These are phyloP conservation scores for Alternaria sp. DNA, from an alignment of 2,329 filamentous ascomycete species.

Conservation along the genomic window DNA sequence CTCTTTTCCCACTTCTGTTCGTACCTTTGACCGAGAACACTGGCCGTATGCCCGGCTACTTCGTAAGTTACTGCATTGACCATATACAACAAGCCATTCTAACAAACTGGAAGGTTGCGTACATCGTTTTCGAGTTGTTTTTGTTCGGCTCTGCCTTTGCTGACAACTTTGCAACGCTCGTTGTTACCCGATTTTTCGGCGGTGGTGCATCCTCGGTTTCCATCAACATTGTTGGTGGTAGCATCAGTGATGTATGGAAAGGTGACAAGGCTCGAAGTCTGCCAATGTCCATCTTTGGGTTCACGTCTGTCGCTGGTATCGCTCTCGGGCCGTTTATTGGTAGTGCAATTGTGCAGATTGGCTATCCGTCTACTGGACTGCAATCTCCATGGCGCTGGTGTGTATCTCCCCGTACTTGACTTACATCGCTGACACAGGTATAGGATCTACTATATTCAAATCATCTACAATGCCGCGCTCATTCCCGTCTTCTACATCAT, in stretches of 20 bases:
- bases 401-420: slow-evolving; percentile 1
- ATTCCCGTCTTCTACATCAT: slow-evolving; percentile 55
- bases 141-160: slow-evolving; percentile 55
- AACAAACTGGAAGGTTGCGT: slow-evolving; percentile 34
- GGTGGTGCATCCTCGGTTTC: slow-evolving; percentile 55
- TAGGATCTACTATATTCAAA: slow-evolving; percentile 57
- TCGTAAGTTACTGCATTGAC: slow-evolving; percentile 27
- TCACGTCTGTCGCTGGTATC: slow-evolving; percentile 55
- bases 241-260: slow-evolving; percentile 47
- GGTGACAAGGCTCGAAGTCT: slow-evolving; percentile 53
- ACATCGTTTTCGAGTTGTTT: slow-evolving; percentile 53
- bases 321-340: slow-evolving; percentile 56
- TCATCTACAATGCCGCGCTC: slow-evolving; percentile 54
- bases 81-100: not conserved
- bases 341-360: slow-evolving; percentile 50
- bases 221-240: slow-evolving; percentile 50
- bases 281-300: slow-evolving; percentile 57
- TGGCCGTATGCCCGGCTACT: slow-evolving; percentile 57
- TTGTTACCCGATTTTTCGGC: slow-evolving; percentile 55
- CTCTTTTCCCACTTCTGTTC: slow-evolving; percentile 51
- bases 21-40: slow-evolving; percentile 55
- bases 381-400: slow-evolving; percentile 51
- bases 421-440: not conserved
- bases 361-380: slow-evolving; percentile 32
- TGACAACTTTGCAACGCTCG: slow-evolving; percentile 55